These are phyloP conservation scores for Yamadazyma triangularis DNA, from an alignment of 1,139 yeast genomes.

Conservation along the genomic window DNA sequence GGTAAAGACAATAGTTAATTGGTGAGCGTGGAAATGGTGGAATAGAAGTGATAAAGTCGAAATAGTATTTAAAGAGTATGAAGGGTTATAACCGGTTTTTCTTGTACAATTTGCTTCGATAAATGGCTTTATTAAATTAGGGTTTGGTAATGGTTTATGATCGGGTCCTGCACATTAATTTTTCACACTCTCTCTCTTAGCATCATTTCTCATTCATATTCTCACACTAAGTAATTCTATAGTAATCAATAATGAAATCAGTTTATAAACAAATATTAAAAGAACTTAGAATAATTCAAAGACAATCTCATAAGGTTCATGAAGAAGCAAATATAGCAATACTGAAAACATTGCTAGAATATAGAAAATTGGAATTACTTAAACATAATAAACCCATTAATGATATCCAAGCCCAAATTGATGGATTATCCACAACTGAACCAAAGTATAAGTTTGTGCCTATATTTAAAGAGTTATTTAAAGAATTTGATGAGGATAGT, in stretches of 20 bases:
- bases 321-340: constrained; percentile 44
- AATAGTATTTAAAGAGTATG: no score
- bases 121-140: no score
- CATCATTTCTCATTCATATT: no score
- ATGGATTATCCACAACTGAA: constrained; percentile 16
- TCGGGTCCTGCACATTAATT: no score
- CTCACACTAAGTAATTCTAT: no score
- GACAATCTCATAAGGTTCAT: constrained; percentile 40
- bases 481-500: constrained; percentile 16
- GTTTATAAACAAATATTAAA: constrained; percentile 22
- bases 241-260: constrained; percentile 8
- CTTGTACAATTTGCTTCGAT: no score
- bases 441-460: constrained; percentile 11
- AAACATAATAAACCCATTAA: constrained; percentile 34
- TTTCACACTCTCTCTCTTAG: no score
- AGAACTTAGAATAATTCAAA: constrained; percentile 45
- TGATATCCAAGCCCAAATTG: constrained; percentile 29
- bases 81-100: no score
- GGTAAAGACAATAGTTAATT: no score
- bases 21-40: no score
- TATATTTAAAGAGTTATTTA: constrained; percentile 21
- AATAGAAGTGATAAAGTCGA: no score
- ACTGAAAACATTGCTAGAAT: constrained; percentile 48
- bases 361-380: constrained; percentile 49
- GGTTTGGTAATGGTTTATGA: no score